Base-by-base conservation (phyloP, 306 rosid genomes). In the Citrullus colocynthis region DNA sequence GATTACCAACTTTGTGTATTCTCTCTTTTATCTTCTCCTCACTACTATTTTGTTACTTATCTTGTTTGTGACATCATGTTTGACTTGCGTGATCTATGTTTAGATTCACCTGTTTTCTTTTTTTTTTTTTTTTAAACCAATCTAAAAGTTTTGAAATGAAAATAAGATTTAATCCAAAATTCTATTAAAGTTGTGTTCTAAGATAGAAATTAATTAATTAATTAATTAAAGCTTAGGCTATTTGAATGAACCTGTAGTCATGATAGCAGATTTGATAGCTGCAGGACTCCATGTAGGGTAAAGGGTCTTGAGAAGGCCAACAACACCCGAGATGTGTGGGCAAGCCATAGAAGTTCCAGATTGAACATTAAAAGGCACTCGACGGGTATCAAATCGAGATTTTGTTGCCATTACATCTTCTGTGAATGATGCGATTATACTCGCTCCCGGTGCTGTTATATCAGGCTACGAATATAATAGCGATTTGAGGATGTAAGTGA, bases 311-410 rank as follows among this genome's bases (percentile, higher is more conserved):
- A 75, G 9, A n/a, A 75, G 78, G 30, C 64, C 78, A 2, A 15
- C 78, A 21, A 75, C 6, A 4, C 78, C 78, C 12, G 64, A 16
- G 48, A 75, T 62, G 51, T 75, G 78, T 6, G 78, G 78, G 32
- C 78, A 75, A 2, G 78, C n/a, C 78, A 75, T 75, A 16, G 78
- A 75, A 18, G 78, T 75, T 1, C 78, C 78, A 41, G 78, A 56
- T 30, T 30, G 9, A 3, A 75, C 24, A 5, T 54, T 75, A 6
- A 75, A 75, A 75, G 59, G 17, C 21, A 36, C 65, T 2, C 78
- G 65, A 13, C 78, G 59, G 0, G 13, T 75, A 37, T 75, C 78
- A 1, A 16, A 5, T 16, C 17, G 17, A 7, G n/a, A 17, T 3
- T 3, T 4, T 15, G 78, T 55, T 14, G 34, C 45, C 0, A 48